These are phyloP conservation scores for Diutina catenulata DNA, from an alignment of 1,139 yeast genomes.

Conservation along the genomic window DNA sequence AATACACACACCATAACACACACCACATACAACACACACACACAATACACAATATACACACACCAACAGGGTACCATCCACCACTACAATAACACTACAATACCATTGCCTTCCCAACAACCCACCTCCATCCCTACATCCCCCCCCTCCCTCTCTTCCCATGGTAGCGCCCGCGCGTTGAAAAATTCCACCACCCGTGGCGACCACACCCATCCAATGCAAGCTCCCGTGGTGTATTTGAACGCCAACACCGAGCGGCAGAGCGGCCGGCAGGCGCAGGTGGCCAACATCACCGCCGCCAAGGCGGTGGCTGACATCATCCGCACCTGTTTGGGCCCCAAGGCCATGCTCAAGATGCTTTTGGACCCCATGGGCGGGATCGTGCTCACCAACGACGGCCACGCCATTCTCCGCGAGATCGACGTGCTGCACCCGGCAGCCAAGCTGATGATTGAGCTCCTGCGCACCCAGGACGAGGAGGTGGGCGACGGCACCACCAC, in stretches of 20 bases:
- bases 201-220: too few relatives aligned
- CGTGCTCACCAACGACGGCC: conserved; percentile 95
- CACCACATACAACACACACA: too few relatives aligned
- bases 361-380: conserved; percentile 99
- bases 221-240: conserved; percentile 40
- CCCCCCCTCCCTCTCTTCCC: too few relatives aligned
- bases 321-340: conserved; percentile 97
- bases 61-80: too few relatives aligned
- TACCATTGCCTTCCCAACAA: too few relatives aligned
- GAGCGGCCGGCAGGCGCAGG: conserved; percentile 94
- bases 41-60: too few relatives aligned
- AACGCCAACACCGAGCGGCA: conserved; percentile 88
- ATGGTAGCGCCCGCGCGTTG: too few relatives aligned
- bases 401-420: conserved; percentile 80
- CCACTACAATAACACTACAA: too few relatives aligned
- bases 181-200: too few relatives aligned
- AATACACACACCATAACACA: too few relatives aligned
- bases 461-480: conserved; percentile 97
- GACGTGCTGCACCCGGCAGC: conserved; percentile 98
- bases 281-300: conserved; percentile 95
- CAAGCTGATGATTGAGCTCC: conserved; percentile 92
- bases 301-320: conserved; percentile 97
- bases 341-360: conserved; percentile 97
- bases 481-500: conserved; percentile 99
- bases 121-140: too few relatives aligned